Conservation (phyloP, 169 alveolate species). For the Cryptosporidium meleagridis region DNA sequence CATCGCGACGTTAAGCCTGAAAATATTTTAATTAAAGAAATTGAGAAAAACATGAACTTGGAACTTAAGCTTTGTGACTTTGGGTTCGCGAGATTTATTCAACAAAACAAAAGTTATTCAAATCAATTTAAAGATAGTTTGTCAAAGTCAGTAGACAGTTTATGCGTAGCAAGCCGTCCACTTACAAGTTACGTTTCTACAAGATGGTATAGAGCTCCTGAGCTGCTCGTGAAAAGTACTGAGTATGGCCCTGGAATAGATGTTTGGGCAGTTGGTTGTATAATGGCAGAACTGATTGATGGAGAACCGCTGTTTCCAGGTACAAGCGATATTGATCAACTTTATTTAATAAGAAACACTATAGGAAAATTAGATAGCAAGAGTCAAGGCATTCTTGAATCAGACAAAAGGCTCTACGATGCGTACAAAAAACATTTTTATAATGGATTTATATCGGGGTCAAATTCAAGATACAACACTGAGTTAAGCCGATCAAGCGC, state of each 20-base stretch:
- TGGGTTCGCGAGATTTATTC: conserved; percentile 91
- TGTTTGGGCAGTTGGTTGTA: conserved; percentile 93
- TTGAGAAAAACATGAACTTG: conserved; percentile 47
- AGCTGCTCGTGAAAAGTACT: conserved; percentile 82
- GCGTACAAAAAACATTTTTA: conserved; percentile 47
- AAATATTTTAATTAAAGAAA: conserved; percentile 83
- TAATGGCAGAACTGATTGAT: conserved; percentile 93
- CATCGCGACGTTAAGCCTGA: conserved; percentile 94
- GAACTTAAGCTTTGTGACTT: conserved; percentile 90
- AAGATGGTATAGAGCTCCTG: conserved; percentile 92
- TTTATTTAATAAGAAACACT: conserved; percentile 84
- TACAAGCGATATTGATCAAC: conserved; percentile 89
- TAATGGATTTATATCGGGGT: conserved; percentile 81
- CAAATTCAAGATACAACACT: conserved; percentile 82
- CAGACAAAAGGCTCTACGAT: conserved; percentile 80
- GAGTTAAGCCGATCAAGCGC: conserved; percentile 70
- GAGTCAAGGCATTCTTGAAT: conserved; percentile 81
- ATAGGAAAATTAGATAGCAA: conserved; percentile 85
- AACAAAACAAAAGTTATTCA: conserved; percentile 76
- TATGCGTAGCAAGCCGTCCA: conserved; percentile 64
- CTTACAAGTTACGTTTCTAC: conserved; percentile 91
- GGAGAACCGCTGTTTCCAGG: conserved; percentile 95
- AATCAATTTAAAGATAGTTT: conserved; percentile 15
- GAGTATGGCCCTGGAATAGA: conserved; percentile 89
- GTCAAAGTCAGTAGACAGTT: conserved; percentile 83